phyloP scores from a whole-genome alignment of 1,284 basidiomycete species.

The Leccinum subfulvum region DNA sequence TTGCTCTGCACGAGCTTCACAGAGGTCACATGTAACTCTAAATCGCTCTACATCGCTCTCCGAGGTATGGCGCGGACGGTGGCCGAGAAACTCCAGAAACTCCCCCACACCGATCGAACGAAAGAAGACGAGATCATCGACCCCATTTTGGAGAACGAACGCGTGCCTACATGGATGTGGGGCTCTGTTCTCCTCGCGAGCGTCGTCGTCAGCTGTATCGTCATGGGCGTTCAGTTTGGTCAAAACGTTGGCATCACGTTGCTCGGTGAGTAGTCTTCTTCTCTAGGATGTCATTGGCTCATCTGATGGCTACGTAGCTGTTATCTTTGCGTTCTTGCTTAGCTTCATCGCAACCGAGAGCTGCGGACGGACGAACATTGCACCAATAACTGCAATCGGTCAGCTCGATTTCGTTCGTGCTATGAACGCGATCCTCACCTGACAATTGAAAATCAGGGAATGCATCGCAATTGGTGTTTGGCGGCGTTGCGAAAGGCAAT shows the following conservation, averaged over 20 bases:
- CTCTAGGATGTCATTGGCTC: neutral
- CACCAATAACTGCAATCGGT: neutral
- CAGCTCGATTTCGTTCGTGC: neutral
- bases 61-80: neutral
- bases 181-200: conserved; percentile 46
- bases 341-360: conserved; percentile 2
- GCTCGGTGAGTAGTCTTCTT: conserved; percentile 26
- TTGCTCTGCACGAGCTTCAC: conserved; percentile 52
- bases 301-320: neutral
- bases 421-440: neutral
- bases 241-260: conserved; percentile 60
- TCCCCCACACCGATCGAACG: neutral
- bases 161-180: conserved; percentile 61
- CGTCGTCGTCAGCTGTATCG: conserved; percentile 52
- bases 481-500: neutral
- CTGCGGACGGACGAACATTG: conserved; percentile 1
- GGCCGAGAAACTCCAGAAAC: neutral
- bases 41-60: conserved; percentile 9
- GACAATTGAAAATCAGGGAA: neutral
- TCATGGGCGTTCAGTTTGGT: conserved; percentile 54
- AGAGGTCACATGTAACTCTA: conserved; percentile 40
- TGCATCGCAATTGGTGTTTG: conserved; percentile 3
- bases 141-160: conserved; percentile 43
- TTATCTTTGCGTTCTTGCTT: neutral
- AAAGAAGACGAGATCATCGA: conserved; percentile 39